Base-by-base conservation (phyloP, 805 yeast species). In the Spathaspora gorwiae region DNA sequence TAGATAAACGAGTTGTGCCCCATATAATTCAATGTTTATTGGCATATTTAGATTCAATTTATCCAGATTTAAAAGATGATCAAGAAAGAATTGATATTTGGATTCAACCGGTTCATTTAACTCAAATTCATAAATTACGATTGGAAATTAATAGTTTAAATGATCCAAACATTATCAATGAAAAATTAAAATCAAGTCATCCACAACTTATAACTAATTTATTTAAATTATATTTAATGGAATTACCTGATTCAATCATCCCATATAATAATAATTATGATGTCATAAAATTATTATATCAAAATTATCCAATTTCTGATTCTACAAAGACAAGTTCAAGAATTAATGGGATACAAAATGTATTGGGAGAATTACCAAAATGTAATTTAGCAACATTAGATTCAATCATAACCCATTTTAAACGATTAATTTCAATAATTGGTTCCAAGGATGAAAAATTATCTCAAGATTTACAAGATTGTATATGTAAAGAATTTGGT, bases 371-470 rank as follows among this genome's bases (percentile, higher is more conserved):
- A 46, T 70, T 88, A 44, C 81, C 89, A 15, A 79, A 83, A 42
- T 74, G 84, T 38, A 85, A 84, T 55, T 69, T 87, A 37, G 92
- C 95, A 1, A 85, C 95, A 0, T 72, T 88, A 44, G 90, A 85
- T 60, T 90, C 90, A 1, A 63, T 88, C n/a, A 75, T 83, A 34
- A 81, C 89, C 1, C 96, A 88, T 62, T 77, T 88, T 59, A 74
- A 76, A 43, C 72, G 95, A 39, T 65, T 88, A 46, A 76, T 83
- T 27, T 65, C 60, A 44, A 69, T 59, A 56, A 72, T 59, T 64
- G 78, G 75, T 58, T 71, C 59, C 51, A 76, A 58, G 60, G 66
- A 55, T 53, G 59, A 49, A 43, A 68, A 52, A 10, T 52, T 64
- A 48, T 64, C 71, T 6, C 39, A 70, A 0, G 58, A 62, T 0